Percentiles rank a stretch among this genome's conserved stretches.
Conservation (phyloP, 2,329 filamentous ascomycete genomes). For the Claviceps humidiphila region DNA sequence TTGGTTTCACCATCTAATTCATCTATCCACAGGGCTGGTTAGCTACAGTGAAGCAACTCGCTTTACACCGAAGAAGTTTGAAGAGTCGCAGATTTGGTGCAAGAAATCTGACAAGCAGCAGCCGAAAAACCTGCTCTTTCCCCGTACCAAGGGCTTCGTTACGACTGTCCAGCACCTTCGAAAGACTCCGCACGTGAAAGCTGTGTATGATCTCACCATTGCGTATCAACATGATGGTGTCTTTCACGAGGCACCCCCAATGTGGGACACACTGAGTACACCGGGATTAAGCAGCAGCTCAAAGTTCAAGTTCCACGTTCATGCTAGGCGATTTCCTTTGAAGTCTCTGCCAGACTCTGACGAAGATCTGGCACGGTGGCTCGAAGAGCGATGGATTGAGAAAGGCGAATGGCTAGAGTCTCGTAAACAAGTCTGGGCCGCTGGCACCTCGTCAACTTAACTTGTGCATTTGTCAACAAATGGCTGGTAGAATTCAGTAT, state of each 20-base stretch:
- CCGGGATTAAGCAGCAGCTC: constrained; percentile 23
- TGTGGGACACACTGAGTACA: constrained; percentile 38
- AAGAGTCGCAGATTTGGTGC: constrained; percentile 39
- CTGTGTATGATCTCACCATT: constrained; percentile 43
- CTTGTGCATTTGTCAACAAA: neutral
- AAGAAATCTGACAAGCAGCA: constrained; percentile 33
- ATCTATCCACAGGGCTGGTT: constrained; percentile 38
- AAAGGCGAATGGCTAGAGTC: constrained; percentile 38
- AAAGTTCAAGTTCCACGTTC: constrained; percentile 35
- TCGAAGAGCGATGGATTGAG: constrained; percentile 38
- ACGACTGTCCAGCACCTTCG: constrained; percentile 43
- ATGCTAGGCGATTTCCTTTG: constrained; percentile 34
- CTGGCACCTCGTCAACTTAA: constrained; percentile 1
- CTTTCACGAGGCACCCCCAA: constrained; percentile 34
- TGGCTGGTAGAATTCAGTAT: neutral
- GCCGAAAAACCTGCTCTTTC: constrained; percentile 45
- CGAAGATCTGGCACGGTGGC: constrained; percentile 35
- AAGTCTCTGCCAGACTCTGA: constrained; percentile 34
- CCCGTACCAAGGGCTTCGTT: constrained; percentile 47
- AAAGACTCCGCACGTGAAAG: constrained; percentile 35
- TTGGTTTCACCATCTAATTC: neutral
- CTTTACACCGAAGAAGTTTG: constrained; percentile 40
- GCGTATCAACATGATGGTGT: constrained; percentile 32
- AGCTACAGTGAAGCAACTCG: constrained; percentile 52
- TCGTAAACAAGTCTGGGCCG: constrained; percentile 10